Evolutionary conservation across 208 protist genomes (phyloP).

Genomic region (Trypanosoma avium): DNA sequence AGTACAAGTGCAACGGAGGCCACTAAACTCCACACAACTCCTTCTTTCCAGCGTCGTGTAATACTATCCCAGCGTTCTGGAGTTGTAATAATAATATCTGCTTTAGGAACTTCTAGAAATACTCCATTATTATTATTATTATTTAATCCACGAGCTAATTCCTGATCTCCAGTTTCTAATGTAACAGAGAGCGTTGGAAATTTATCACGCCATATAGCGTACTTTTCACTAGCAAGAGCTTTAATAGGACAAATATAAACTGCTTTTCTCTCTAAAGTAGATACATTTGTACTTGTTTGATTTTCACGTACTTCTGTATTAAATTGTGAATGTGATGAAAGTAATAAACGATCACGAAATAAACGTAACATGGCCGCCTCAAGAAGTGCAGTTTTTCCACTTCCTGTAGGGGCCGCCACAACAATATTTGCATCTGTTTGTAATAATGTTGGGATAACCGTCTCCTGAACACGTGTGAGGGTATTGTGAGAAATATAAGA

Average conservation of each 20-base stretch:
- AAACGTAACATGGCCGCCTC: slow-evolving; percentile 89
- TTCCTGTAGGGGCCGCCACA: slow-evolving; percentile 86
- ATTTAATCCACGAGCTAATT: slow-evolving; percentile 32
- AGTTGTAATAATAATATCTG: slow-evolving; percentile 91
- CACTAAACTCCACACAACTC: slow-evolving; percentile 66
- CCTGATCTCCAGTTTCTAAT: slow-evolving; percentile 97
- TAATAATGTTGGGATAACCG: slow-evolving; percentile 60
- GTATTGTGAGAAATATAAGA: slow-evolving; percentile 44
- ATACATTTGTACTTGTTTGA: no score
- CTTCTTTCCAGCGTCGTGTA: slow-evolving; percentile 89
- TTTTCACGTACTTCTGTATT: no score
- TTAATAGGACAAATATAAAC: slow-evolving; percentile 94
- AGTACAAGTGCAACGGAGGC: slow-evolving; percentile 79
- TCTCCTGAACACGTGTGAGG: slow-evolving; percentile 76
- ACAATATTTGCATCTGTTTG: slow-evolving; percentile 61
- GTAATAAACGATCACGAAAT: slow-evolving; percentile 54
- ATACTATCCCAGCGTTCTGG: slow-evolving; percentile 95
- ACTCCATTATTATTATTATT: no score
- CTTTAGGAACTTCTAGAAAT: slow-evolving; percentile 38
- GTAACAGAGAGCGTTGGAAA: slow-evolving; percentile 80
- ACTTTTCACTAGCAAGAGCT: slow-evolving; percentile 88
- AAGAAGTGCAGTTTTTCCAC: slow-evolving; percentile 87
- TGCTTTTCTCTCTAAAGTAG: slow-evolving; percentile 56
- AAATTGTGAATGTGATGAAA: no score
- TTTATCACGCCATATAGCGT: slow-evolving; percentile 55